phyloP scores from a whole-genome alignment of 148 eudicot species.

The Chenopodium formosanum region DNA sequence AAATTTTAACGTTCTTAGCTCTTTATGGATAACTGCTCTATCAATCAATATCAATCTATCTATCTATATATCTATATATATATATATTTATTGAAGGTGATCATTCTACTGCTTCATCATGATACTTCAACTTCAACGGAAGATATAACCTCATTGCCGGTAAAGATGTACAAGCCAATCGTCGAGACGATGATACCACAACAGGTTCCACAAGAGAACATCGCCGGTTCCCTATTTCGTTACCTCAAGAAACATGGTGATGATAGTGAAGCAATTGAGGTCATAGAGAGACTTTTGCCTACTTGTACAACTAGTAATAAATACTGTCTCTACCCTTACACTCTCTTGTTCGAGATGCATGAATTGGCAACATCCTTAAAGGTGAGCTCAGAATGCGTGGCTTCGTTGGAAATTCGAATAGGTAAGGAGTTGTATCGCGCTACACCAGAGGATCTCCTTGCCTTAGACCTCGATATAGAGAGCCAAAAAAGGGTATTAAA shows the following conservation, averaged over 20 bases:
- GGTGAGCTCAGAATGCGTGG: constrained; percentile 38
- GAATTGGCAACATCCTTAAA: constrained; percentile 30
- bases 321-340: constrained; percentile 34
- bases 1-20: too few species aligned
- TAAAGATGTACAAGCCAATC: constrained; percentile 48
- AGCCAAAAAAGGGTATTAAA: constrained; percentile 55
- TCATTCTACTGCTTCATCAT: not conserved
- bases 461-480: constrained; percentile 43
- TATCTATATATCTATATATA: too few species aligned
- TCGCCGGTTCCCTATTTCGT: constrained; percentile 44
- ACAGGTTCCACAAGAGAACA: constrained; percentile 40
- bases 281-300: constrained; percentile 56
- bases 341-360: constrained; percentile 50
- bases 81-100: too few species aligned
- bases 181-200: constrained; percentile 38
- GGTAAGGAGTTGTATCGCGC: constrained; percentile 57
- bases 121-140: constrained; percentile 27
- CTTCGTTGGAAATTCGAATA: constrained; percentile 51
- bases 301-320: not conserved
- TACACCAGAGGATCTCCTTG: constrained; percentile 50
- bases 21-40: too few species aligned
- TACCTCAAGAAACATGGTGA: constrained; percentile 37
- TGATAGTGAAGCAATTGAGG: constrained; percentile 49
- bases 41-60: too few species aligned
- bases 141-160: constrained; percentile 45